These are phyloP conservation scores for Myriangium duriaei DNA, from an alignment of 2,329 filamentous ascomycete genomes.

Conservation along the genomic window DNA sequence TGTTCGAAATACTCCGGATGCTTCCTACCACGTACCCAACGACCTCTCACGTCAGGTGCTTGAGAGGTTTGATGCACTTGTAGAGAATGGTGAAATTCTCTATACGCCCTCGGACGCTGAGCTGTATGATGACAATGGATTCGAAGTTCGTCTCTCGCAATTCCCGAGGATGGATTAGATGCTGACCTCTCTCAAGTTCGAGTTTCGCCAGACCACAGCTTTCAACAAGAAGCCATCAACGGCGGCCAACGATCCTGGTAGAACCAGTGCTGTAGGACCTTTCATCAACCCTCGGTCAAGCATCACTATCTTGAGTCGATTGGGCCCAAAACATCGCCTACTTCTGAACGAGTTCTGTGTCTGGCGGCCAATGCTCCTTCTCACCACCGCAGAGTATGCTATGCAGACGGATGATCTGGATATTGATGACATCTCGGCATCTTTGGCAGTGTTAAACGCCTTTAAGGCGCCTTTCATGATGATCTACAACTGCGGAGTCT, in stretches of 20 bases:
- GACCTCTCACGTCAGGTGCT: slow-evolving; percentile 8
- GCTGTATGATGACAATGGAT: slow-evolving; percentile 8
- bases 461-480: slow-evolving; percentile 23
- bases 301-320: slow-evolving; percentile 19
- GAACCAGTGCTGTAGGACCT: slow-evolving; percentile 7
- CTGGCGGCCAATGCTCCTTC: slow-evolving; percentile 25
- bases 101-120: slow-evolving; percentile 6
- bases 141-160: slow-evolving; percentile 3
- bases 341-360: slow-evolving; percentile 28
- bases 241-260: slow-evolving; percentile 7
- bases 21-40: neutral
- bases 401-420: slow-evolving; percentile 29
- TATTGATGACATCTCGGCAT: slow-evolving; percentile 23
- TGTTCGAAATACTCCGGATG: neutral
- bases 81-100: slow-evolving; percentile 8
- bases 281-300: slow-evolving; percentile 10
- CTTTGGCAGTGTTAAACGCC: slow-evolving; percentile 25
- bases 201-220: slow-evolving; percentile 9
- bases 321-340: slow-evolving; percentile 22
- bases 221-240: slow-evolving; percentile 11
- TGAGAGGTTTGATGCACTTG: slow-evolving; percentile 9
- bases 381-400: slow-evolving; percentile 28
- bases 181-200: too few species aligned
- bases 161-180: neutral
- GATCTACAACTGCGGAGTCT: slow-evolving; percentile 35